Evolutionary conservation across 1,284 basidiomycete genomes (phyloP), one percentile per base, ranked within the genome.

Genomic region (Malassezia psittaci): DNA sequence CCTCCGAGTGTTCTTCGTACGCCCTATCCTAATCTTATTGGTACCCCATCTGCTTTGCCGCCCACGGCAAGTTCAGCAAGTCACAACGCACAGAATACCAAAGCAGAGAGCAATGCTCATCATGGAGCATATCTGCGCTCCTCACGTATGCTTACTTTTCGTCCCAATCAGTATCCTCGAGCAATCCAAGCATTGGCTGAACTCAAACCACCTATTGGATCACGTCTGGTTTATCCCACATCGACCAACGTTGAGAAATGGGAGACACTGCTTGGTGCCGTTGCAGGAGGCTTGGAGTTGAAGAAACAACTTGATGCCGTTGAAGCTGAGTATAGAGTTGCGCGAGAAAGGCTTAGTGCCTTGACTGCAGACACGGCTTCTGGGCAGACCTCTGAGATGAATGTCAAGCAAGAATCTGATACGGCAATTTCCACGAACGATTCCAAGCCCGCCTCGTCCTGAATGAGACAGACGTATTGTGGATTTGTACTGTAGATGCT

Each of bases 121-220:
- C 72, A 70, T 44, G 70, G 70, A 12, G 72, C 59, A 32, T 74
- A 66, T 59, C 52, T 74, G 10, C 70, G 73, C 11, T 74, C 73
- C 6, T 59, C 61, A 9, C 65, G 72, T 19, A 66, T 72, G 60
- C 63, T 74, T 13, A 59, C 64, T 0, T 69, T 71, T 5, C 67
- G 69, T 7, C 59, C 69, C 24, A 66, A 69, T 48, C 53, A 72
- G 36, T 56, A 59, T 32, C 51, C 52, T 11, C 58, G 63, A 18
- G 65, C 70, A 3, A 60, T 62, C 32, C 66, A 73, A 48, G 64
- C 64, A 18, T 56, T 74, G 3, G 58, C 64, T 5, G 69, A 71
- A 47, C 53, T 64, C 7, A 48, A 62, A 18, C 69, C 70, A 9
- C 61, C 67, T 21, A 57, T 73, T 19, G 65, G 64, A 1, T 57